Base-by-base conservation (phyloP, 208 protist species). In the Wallacemonas collosoma region DNA sequence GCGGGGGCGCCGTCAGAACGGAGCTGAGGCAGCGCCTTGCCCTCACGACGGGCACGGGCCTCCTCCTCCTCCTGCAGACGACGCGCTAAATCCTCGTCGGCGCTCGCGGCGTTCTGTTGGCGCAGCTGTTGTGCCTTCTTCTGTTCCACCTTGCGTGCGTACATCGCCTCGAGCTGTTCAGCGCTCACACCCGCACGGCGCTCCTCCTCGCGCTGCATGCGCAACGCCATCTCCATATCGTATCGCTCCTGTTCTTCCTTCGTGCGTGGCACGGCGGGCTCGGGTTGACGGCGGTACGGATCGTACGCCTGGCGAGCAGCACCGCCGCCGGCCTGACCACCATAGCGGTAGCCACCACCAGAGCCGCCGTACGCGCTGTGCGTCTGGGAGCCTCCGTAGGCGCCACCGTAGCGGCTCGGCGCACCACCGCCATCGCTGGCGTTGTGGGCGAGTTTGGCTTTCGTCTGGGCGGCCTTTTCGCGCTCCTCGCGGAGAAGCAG, bases 181-280 rank as follows among this genome's bases (percentile, higher is more conserved):
- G 80, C 86, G 41, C 81, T 89, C 36, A 93, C 69, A 38, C 89
- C 89, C 14, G 82, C 68, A 50, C 86, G 86, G 14, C 80, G 87
- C 73, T 96, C 92, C 77, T 96, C 92, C 50, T 96, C 89, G 15
- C 83, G 83, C 81, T 96, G 92, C 82, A 96, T 80, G 44, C 86
- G 81, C 72, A 91, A 66, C 36, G 92, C 92, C 68, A 94, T 72
- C 85, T 95, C 84, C 81, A 93, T 87, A 75, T 96, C 92, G 63
- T 83, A 85, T 41, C 80, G 83, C 81, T 96, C 92, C 75, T 96
- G 92, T 77, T 96, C 85, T 75, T 93, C 89, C 71, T 81, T 83
- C 6, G 83, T 86, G 56, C 80, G 79, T 8, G 81, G 76, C n/a
- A 72, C 63, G 36, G 73, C 64, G 35, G 74, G 50, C 11, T 69